Evolutionary conservation across 345 rosid species (phyloP), one percentile per base, ranked within the genome.

Genomic region (Populus pruinosa): DNA sequence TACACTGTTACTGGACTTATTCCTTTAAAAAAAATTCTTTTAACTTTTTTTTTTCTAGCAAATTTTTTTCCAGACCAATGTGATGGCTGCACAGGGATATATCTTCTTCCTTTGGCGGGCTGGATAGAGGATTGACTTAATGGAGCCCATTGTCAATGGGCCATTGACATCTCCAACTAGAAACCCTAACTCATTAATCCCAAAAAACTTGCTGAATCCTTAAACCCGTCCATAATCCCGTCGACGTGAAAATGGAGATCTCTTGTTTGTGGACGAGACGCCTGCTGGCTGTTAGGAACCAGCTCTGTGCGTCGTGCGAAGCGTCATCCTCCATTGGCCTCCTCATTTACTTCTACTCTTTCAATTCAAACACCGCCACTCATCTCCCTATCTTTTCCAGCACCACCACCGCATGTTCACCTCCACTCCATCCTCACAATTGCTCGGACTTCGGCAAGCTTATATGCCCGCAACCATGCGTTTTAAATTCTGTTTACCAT

Each of bases 251-350:
- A 63, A 80, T 85, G 89, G 88, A 84, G 87, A 81, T 79, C 72
- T 85, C 88, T 5, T 56, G 88, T 50, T 9, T 77, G 79, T 85
- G 90, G 90, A 80, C 81, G 87, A 84, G 86, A 78, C 84, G 84
- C 25, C 73, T 83, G 43, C 80, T 78, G 53, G 43, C 80, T 78
- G 53, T 38, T 69, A 25, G 75, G 79, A 73, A 18, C 82, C 14
- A 71, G 39, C 74, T 69, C 79, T 36, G 69, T 75, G 49, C 69
- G 70, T 25, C 75, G 69, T 16, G 38, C 41, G 23, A 78, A 35
- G 11, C 35, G 3, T 33, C 69, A 33, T 61, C 74, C 85, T 70
- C 49, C 85, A 12, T 31, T 59, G 25, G 62, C 70, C 44, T 61
- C 36, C 47, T 20, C 82, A 12, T 76, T 50, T 18, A 11, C 47